A percentile compares a stretch with the other conserved stretches of the same genome.
Evolutionary conservation across 352 stramenopile species (phyloP).

Genomic region (Globisporangium sylvaticum): DNA sequence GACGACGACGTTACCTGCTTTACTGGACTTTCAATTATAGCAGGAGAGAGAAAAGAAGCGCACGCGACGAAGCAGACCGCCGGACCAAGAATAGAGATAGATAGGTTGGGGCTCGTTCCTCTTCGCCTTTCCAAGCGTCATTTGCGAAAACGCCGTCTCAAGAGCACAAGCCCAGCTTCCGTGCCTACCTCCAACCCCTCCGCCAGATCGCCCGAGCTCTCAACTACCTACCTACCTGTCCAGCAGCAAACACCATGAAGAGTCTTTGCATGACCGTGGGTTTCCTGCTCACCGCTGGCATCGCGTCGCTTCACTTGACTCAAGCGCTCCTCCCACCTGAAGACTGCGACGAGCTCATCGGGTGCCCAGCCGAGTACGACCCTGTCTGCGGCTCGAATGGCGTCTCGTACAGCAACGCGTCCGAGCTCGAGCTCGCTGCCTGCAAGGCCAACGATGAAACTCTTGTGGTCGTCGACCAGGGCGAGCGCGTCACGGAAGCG

Average conservation of each 20-base stretch:
- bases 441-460: conserved; percentile 12
- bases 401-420: conserved; percentile 22
- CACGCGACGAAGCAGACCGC: too few species aligned
- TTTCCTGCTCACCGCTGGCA: not conserved
- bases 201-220: not conserved
- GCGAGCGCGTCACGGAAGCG: conserved; percentile 1
- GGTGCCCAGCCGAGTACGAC: not conserved
- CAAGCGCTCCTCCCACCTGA: not conserved
- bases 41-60: too few species aligned
- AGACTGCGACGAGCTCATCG: conserved; percentile 4
- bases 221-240: too few species aligned
- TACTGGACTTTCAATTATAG: too few species aligned
- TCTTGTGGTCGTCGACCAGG: not conserved
- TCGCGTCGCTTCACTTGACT: not conserved
- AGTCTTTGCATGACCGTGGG: not conserved
- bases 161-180: not conserved
- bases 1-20: too few species aligned
- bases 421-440: conserved; percentile 7
- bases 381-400: conserved; percentile 22
- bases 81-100: too few species aligned
- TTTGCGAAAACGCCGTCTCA: not conserved
- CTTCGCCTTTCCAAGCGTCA: not conserved
- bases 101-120: not conserved
- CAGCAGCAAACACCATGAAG: not conserved
- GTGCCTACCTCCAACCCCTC: not conserved